Base-by-base conservation (phyloP, 345 rosid genomes). In the Trapa bicornis region DNA sequence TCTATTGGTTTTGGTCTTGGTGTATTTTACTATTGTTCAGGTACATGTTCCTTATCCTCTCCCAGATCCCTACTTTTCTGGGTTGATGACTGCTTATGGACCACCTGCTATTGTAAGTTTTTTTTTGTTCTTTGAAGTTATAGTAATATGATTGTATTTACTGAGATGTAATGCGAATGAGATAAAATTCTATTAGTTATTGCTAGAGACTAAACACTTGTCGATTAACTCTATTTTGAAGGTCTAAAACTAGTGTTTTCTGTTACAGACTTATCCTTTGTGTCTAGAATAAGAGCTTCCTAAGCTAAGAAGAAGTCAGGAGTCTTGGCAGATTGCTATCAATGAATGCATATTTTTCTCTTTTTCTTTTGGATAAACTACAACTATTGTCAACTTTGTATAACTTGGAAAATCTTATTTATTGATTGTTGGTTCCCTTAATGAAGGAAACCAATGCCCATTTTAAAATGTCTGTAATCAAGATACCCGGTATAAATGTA, bases 61-160 rank as follows among this genome's bases (percentile, higher is more conserved):
- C 22, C 57, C 74, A 11, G 84, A 83, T 68, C 73, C 67, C 64
- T 80, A 83, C 73, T 57, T 74, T 29, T 53, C 80, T 39, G 81
- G 82, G 16, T 43, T 75, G 10, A 71, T 72, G 69, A 61, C 72
- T 67, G 76, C 87, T 15, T 81, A 80, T 66, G 83, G 79, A 63
- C 80, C 75, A 11, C 83, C 74, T 60, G 67, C 82, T 60, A 37
- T 81, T 42, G 90, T 85, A 70, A 80, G 90, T 73, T 60, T 50
- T 35, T 12, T 22, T 22, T 22, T 22, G 29, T 22, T 22, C 29
- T 22, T 22, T 10, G 38, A 32, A 58, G 35, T 5, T 58, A 38
- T 11, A 32, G 10, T 9, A 32, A 32, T 29, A 10, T 58, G 60
- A 54, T 33, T 58, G 63, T 35, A 35, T 3, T 58, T 32, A 16